phyloP scores from a whole-genome alignment of 495 filamentous ascomycete species.

The Ascobolus immersus region DNA sequence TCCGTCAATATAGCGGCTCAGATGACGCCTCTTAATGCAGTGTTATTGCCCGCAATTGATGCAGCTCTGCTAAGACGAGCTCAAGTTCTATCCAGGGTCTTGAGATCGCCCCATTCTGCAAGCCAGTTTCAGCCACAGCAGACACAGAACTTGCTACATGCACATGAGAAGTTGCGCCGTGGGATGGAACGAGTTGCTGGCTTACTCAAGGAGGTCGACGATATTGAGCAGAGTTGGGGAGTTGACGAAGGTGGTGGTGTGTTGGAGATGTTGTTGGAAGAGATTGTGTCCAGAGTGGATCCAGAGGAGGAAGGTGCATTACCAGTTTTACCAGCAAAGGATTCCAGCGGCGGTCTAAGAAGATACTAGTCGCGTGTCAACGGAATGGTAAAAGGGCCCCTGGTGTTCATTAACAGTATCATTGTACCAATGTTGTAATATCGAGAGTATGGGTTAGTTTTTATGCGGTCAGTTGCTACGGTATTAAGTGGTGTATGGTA shows the following conservation, averaged over 20 bases:
- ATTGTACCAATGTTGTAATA: too few species aligned
- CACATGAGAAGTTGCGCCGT: constrained; percentile 56
- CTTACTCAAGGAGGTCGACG: constrained; percentile 66
- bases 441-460: too few species aligned
- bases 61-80: constrained; percentile 63
- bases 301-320: constrained; percentile 52
- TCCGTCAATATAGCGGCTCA: too few species aligned
- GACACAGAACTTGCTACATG: constrained; percentile 39
- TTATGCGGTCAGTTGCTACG: too few species aligned
- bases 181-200: constrained; percentile 50
- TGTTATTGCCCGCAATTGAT: constrained; percentile 75
- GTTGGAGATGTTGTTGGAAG: constrained; percentile 76
- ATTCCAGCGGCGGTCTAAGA: too few species aligned
- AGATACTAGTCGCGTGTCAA: too few species aligned
- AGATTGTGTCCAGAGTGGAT: constrained; percentile 79
- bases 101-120: constrained; percentile 17
- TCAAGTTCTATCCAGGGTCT: constrained; percentile 26
- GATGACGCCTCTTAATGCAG: constrained; percentile 38
- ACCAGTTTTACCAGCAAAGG: too few species aligned
- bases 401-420: too few species aligned
- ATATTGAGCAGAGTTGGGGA: constrained; percentile 66
- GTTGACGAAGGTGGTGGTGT: constrained; percentile 64
- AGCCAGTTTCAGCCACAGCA: constrained; percentile 11
- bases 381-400: too few species aligned
- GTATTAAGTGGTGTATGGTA: too few species aligned